A percentile compares a stretch with the other conserved stretches of the same genome.
Conservation (phyloP, 805 yeast genomes). For the Candida suzukii region DNA sequence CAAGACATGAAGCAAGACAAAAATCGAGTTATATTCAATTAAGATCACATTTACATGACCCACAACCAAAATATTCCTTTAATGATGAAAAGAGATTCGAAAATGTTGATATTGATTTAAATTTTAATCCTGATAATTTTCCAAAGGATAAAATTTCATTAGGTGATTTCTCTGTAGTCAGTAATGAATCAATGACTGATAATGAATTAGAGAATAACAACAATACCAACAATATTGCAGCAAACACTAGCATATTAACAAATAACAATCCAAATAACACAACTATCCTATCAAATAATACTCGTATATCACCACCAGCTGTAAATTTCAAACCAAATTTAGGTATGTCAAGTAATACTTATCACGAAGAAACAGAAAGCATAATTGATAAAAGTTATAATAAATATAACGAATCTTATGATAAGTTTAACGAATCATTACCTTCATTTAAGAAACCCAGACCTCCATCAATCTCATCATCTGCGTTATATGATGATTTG, state of each 20-base stretch:
- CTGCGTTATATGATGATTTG: slow-evolving; percentile 25
- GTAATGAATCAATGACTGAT: neutral
- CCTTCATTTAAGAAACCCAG: neutral
- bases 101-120: slow-evolving; percentile 48
- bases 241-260: no score
- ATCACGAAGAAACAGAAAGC: neutral
- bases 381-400: neutral
- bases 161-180: neutral
- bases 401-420: neutral
- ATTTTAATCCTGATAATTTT: slow-evolving; percentile 2
- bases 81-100: slow-evolving; percentile 42
- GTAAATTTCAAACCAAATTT: neutral
- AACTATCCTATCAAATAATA: neutral
- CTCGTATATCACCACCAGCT: no score
- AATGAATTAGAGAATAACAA: neutral
- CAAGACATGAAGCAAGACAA: slow-evolving; percentile 11
- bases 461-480: slow-evolving; percentile 9
- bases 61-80: slow-evolving; percentile 19
- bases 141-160: neutral
- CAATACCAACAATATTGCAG: neutral
- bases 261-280: neutral
- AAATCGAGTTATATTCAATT: slow-evolving; percentile 14
- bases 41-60: slow-evolving; percentile 10
- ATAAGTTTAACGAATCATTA: neutral
- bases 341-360: slow-evolving; percentile 1